Evolutionary conservation across 2,329 filamentous ascomycete genomes (phyloP), one percentile per base, ranked within the genome.

Genomic region (Cercospora zeae-maydis): DNA sequence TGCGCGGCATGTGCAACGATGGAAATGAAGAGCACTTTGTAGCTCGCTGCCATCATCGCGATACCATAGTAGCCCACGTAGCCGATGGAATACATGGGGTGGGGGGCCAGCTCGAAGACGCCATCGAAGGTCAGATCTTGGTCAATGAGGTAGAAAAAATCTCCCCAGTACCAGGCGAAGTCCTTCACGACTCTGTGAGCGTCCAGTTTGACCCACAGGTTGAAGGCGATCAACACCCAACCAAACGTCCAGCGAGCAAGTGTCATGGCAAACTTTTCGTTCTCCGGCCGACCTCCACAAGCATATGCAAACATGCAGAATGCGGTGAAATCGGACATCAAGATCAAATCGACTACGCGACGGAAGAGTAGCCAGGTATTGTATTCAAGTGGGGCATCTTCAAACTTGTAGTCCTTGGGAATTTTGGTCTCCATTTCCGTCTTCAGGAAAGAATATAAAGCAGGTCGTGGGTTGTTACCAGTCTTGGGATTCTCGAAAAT

Each of bases 151-250:
- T 92, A 99, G 83, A 98, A 99, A 79, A 98, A 98, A 78, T 99
- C 95, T 65, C 95, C 95, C 95, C 95, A 99, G 79, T 98, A 99
- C 95, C 95, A 99, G 30, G 95, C 95, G 79, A 93, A 99, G 78
- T 99, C 95, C 78, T 98, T 98, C 74, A 99, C 95, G 55, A 99
- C 95, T 65, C 95, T 86, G 77, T 99, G 95, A 19, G 95, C 95
- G 78, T 99, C 95, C 66, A 99, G 83, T 79, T 99, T 99, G 67
- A 99, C 95, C 93, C 95, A 98, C 21, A 98, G 83, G 76, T 98
- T 99, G 84, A 99, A 98, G 62, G 90, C 83, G 66, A 99, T 88
- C 27, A 98, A 83, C 42, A 84, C 78, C 68, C 93, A 84, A 57
- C 95, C 95, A 52, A 88, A 82, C 3, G 81, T 74, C 95, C 95